Conservation (phyloP, 1,284 basidiomycete genomes). For the Psilocybe mexicana region DNA sequence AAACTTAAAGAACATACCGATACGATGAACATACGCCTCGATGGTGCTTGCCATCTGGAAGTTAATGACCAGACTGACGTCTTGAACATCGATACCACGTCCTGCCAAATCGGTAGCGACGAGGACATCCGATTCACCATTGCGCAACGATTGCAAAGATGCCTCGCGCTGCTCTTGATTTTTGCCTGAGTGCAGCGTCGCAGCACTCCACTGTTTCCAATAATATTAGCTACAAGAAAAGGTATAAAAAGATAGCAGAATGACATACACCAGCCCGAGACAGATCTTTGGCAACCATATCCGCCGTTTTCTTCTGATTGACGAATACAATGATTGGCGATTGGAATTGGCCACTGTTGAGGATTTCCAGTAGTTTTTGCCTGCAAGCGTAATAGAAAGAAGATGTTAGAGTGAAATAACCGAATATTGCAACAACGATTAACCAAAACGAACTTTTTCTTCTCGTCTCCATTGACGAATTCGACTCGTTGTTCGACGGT, state of each 20-base stretch:
- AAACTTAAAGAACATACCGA: constrained; percentile 54
- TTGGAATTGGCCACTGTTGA: constrained; percentile 79
- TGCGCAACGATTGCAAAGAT: constrained; percentile 82
- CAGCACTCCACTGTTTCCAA: constrained; percentile 72
- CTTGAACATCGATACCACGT: constrained; percentile 97
- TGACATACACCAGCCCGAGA: constrained; percentile 72
- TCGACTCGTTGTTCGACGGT: constrained; percentile 97
- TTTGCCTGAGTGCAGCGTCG: constrained; percentile 95
- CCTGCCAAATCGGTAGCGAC: constrained; percentile 98
- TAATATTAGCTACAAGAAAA: neutral
- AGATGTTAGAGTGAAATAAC: neutral
- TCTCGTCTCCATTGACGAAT: constrained; percentile 90
- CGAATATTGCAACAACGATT: too few species aligned
- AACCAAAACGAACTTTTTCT: constrained; percentile 75
- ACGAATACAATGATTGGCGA: constrained; percentile 99
- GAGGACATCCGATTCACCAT: constrained; percentile 81
- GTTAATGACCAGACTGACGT: constrained; percentile 95
- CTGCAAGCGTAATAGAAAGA: constrained; percentile 38
- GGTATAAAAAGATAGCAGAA: constrained; percentile 1
- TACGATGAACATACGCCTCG: constrained; percentile 96
- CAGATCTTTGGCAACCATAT: constrained; percentile 93
- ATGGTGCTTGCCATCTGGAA: constrained; percentile 97
- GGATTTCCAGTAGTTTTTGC: constrained; percentile 83
- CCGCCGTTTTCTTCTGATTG: constrained; percentile 98
- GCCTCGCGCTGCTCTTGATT: constrained; percentile 97